Evolutionary conservation across 2,329 filamentous ascomycete genomes (phyloP).

Genomic region (Tolypocladium cylindrosporum): DNA sequence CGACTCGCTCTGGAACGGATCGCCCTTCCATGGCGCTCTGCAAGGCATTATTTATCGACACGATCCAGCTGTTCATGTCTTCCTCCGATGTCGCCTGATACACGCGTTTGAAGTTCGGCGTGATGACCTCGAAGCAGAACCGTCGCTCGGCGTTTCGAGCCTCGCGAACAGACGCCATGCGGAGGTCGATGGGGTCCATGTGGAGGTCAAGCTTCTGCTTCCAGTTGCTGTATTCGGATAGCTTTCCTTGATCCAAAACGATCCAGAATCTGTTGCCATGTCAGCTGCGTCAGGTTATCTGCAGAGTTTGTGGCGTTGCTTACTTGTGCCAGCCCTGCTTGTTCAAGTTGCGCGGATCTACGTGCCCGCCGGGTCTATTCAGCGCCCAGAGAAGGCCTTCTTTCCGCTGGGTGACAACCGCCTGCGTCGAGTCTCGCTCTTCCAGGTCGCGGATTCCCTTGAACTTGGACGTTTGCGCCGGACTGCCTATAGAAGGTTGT

Average conservation of each 20-base stretch:
- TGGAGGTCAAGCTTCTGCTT: constrained; percentile 94
- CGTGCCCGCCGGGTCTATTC: constrained; percentile 85
- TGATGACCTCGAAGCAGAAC: constrained; percentile 98
- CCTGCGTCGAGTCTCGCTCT: constrained; percentile 58
- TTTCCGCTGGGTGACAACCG: constrained; percentile 58
- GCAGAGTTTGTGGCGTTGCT: constrained; percentile 22
- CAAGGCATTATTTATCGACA: constrained; percentile 90
- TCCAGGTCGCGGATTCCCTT: constrained; percentile 89
- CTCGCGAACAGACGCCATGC: constrained; percentile 93
- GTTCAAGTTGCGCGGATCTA: constrained; percentile 88
- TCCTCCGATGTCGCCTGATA: constrained; percentile 98
- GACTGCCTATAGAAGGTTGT: constrained; percentile 36
- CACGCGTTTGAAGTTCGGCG: constrained; percentile 87
- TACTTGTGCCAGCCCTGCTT: constrained; percentile 99
- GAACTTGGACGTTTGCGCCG: constrained; percentile 54
- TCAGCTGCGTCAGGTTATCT: neutral
- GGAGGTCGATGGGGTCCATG: constrained; percentile 94
- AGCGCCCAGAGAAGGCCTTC: constrained; percentile 93
- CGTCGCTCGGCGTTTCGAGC: constrained; percentile 87
- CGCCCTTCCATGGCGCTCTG: constrained; percentile 90
- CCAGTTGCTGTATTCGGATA: constrained; percentile 99
- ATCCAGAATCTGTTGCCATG: constrained; percentile 74
- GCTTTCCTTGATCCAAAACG: constrained; percentile 88
- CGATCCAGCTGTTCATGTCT: constrained; percentile 96
- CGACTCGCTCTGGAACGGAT: constrained; percentile 45